phyloP scores from a whole-genome alignment of 2,329 filamentous ascomycete species.

The Fusarium sp. region DNA sequence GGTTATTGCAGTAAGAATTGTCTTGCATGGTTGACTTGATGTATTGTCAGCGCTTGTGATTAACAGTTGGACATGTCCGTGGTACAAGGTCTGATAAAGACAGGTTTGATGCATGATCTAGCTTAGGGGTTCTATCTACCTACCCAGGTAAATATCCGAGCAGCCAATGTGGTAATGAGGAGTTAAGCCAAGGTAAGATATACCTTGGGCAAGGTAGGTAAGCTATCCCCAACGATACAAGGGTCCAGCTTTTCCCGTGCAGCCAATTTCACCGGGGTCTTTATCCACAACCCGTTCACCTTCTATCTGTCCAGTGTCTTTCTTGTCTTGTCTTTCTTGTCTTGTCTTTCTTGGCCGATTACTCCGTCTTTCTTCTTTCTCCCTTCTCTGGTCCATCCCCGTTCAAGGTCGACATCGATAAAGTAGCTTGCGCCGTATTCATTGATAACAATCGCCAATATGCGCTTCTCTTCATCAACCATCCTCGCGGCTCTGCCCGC shows the following conservation, averaged over 20 bases:
- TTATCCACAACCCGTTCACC: conserved; percentile 42
- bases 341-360: too few species aligned
- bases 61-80: too few species aligned
- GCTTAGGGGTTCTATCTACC: background rate
- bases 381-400: conserved; percentile 22
- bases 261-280: conserved; percentile 43
- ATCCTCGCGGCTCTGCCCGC: conserved; percentile 69
- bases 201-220: background rate
- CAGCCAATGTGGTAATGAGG: conserved; percentile 15
- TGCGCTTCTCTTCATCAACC: conserved; percentile 71
- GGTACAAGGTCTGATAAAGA: too few species aligned
- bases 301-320: conserved; percentile 30
- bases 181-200: background rate
- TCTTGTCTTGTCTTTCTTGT: conserved; percentile 22
- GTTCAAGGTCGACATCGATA: conserved; percentile 7
- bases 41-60: too few species aligned
- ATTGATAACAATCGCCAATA: conserved; percentile 53
- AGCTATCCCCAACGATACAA: conserved; percentile 47
- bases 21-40: too few species aligned
- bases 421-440: conserved; percentile 12
- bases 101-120: too few species aligned
- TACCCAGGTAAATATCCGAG: background rate
- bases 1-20: too few species aligned
- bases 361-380: conserved; percentile 11
- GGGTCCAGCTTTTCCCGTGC: conserved; percentile 45